Conservation (phyloP, 208 protist species). For the Leishmania lainsoni region DNA sequence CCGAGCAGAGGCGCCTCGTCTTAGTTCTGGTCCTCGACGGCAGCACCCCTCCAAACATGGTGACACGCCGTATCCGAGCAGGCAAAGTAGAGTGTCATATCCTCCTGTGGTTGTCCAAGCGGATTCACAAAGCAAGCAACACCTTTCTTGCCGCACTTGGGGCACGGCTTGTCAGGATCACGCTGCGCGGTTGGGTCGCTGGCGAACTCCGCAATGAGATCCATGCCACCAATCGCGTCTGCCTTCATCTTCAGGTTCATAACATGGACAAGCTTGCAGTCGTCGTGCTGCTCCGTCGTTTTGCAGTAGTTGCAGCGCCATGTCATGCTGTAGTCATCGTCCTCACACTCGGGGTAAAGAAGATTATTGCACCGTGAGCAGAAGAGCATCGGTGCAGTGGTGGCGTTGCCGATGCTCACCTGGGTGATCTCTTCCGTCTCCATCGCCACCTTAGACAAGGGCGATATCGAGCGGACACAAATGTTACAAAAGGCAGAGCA, state of each 20-base stretch:
- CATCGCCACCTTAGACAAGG: constrained; percentile 10
- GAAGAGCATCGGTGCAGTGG: constrained; percentile 88
- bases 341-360: constrained; percentile 83
- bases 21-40: constrained; percentile 51
- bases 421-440: constrained; percentile 16
- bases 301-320: constrained; percentile 91
- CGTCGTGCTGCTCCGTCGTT: constrained; percentile 73
- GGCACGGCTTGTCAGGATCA: constrained; percentile 78
- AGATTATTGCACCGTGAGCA: constrained; percentile 88
- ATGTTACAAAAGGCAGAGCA: constrained; percentile 15
- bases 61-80: constrained; percentile 83
- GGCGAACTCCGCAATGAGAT: constrained; percentile 87
- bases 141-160: constrained; percentile 63
- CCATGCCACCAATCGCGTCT: constrained; percentile 69
- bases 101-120: constrained; percentile 85
- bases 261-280: constrained; percentile 87
- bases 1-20: not conserved
- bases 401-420: constrained; percentile 40
- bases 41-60: constrained; percentile 84
- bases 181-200: constrained; percentile 90
- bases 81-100: constrained; percentile 91
- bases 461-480: not conserved
- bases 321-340: constrained; percentile 51
- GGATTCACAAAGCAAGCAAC: constrained; percentile 91
- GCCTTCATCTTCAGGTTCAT: constrained; percentile 88